phyloP scores from a whole-genome alignment of 1,139 yeast species.

The Sugiyamaella novakii region DNA sequence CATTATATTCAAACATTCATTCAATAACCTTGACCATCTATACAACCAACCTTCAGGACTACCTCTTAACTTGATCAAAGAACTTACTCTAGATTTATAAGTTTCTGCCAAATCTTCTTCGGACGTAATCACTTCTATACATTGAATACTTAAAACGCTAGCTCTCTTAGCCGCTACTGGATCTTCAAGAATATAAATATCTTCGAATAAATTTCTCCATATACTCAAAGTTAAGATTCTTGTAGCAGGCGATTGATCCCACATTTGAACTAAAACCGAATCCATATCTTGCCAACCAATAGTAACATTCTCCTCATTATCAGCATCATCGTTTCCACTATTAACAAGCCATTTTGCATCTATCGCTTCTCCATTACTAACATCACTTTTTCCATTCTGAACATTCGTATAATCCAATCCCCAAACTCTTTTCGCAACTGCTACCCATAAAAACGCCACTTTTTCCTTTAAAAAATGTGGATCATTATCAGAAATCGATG shows the following conservation, averaged over 20 bases:
- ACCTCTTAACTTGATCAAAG: constrained; percentile 44
- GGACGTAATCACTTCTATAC: constrained; percentile 82
- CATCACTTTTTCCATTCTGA: constrained; percentile 24
- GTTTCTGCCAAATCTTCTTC: constrained; percentile 58
- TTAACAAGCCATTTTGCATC: constrained; percentile 7
- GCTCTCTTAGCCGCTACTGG: constrained; percentile 83
- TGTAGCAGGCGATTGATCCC: constrained; percentile 63
- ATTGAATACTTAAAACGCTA: constrained; percentile 73
- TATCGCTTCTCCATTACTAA: neutral
- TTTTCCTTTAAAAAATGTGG: constrained; percentile 92
- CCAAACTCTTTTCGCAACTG: constrained; percentile 92
- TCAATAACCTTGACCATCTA: constrained; percentile 68
- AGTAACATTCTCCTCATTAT: constrained; percentile 27
- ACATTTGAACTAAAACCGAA: constrained; percentile 65
- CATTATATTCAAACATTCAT: constrained; percentile 44
- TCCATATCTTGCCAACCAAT: constrained; percentile 96
- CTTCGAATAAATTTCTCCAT: constrained; percentile 86
- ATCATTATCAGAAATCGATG: constrained; percentile 60
- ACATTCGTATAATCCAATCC: constrained; percentile 49
- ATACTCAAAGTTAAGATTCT: constrained; percentile 79
- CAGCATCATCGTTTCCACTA: constrained; percentile 7
- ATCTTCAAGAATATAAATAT: constrained; percentile 88
- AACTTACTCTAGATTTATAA: constrained; percentile 67
- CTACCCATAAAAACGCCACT: constrained; percentile 87
- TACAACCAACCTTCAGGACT: constrained; percentile 84